Evolutionary conservation across 176 grass and related monocot genomes (phyloP).

Genomic region (Hsuehochloa calcarea): DNA sequence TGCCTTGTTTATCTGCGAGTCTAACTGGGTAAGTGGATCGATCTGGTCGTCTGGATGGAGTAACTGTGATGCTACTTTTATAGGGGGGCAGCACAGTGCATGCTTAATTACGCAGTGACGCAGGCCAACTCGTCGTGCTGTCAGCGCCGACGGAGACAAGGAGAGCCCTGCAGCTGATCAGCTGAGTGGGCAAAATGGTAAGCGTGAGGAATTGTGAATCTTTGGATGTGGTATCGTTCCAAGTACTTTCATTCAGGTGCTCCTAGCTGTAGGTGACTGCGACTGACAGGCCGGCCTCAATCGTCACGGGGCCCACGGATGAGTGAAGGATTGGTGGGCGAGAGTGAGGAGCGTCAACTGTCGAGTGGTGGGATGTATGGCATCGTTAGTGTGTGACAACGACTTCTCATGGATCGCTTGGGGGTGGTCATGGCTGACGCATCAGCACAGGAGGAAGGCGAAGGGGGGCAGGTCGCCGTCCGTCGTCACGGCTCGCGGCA

Average conservation of each 20-base stretch:
- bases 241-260: not conserved
- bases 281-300: not conserved
- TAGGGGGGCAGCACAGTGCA: not conserved
- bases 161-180: not conserved
- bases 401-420: not conserved
- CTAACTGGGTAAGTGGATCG: not conserved
- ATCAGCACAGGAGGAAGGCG: not conserved
- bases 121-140: slow-evolving; percentile 21
- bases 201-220: not conserved
- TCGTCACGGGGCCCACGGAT: not conserved
- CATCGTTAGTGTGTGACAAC: not conserved
- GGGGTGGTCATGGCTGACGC: not conserved
- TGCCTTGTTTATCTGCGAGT: too few relatives aligned
- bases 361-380: not conserved
- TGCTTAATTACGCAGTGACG: not conserved
- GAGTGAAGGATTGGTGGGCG: not conserved
- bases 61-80: not conserved
- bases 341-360: not conserved
- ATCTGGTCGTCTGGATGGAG: not conserved
- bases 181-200: not conserved
- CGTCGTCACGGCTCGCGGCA: not conserved
- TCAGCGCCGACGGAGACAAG: not conserved
- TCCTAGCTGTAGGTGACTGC: too few relatives aligned
- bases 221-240: not conserved
- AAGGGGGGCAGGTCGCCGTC: not conserved